Base-by-base conservation (phyloP, 2,329 filamentous ascomycete species). In the Colletotrichum siamense region DNA sequence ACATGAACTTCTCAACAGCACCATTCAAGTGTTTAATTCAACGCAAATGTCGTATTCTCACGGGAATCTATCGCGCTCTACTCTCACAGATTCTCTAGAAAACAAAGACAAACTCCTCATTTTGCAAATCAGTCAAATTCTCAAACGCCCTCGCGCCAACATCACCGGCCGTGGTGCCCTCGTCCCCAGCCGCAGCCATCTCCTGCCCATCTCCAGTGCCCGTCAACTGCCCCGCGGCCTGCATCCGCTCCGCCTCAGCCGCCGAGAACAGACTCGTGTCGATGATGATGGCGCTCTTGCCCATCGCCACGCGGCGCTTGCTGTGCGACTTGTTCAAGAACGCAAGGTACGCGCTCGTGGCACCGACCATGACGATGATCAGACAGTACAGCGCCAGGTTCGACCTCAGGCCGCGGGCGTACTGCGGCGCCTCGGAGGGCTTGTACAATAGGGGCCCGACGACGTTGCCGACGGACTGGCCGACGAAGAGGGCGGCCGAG, bases 61-160 rank as follows among this genome's bases (percentile, higher is more conserved):
- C 44, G 13, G 4, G n/a, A 13, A 49, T 22, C 39, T n/a, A 49
- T 0, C n/a, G n/a, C n/a, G n/a, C n/a, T n/a, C n/a, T n/a, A n/a
- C n/a, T n/a, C n/a, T n/a, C n/a, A n/a, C n/a, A n/a, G n/a, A n/a
- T n/a, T n/a, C n/a, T n/a, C n/a, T 59, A 77, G n/a, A 75, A 91
- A 4, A 93, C 87, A 82, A 91, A 93, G 8, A 93, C 86, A 79
- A 93, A 93, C 76, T 93, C 91, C 79, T 93, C 91, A 77, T 93
- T 93, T 82, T 90, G 85, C 79, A 90, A 82, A 81, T 93, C 91
- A 18, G 91, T 93, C 22, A 89, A 82, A 80, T 94, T 92, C 73
- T 89, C 88, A 79, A 91, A 91, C 2, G 89, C 87, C 78, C 89
- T 87, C 30, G 90, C 87, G 1, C 88, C 77, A 2, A 73, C 67